Evolutionary conservation across 257 asterid species (phyloP).

Genomic region (Verbena officinalis): DNA sequence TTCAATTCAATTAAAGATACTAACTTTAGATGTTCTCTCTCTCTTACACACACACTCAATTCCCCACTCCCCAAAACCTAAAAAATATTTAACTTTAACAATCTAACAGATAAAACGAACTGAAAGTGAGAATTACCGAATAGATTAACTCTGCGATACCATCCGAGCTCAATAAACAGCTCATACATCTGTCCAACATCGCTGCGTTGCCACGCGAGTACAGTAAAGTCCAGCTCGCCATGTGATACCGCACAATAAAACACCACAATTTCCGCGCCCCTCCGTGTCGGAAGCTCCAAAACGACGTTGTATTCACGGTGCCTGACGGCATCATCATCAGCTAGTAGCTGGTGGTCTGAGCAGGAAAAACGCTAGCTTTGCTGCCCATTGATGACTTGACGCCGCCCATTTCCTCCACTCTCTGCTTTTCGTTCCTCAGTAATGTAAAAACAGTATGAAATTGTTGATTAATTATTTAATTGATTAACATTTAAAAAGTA

Average conservation of each 20-base stretch:
- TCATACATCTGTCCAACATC: conserved; percentile 94
- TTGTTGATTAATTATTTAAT: no score
- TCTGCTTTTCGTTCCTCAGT: conserved; percentile 10
- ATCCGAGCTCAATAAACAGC: conserved; percentile 86
- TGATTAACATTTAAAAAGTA: no score
- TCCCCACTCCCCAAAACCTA: background rate
- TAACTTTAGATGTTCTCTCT: no score
- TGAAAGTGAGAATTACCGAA: conserved; percentile 53
- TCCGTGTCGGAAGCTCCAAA: conserved; percentile 69
- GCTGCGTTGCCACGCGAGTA: conserved; percentile 97
- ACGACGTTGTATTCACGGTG: conserved; percentile 60
- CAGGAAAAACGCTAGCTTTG: conserved; percentile 90
- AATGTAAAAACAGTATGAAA: conserved; percentile 16
- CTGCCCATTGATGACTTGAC: conserved; percentile 98
- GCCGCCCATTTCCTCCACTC: conserved; percentile 63
- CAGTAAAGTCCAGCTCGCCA: conserved; percentile 82
- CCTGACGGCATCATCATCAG: conserved; percentile 48
- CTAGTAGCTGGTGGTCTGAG: conserved; percentile 87
- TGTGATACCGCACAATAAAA: conserved; percentile 79
- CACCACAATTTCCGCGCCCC: conserved; percentile 83
- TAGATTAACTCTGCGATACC: conserved; percentile 82
- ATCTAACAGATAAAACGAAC: background rate
- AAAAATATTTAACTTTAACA: background rate
- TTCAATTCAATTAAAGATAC: background rate
- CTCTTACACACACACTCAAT: no score